phyloP scores from a whole-genome alignment of 2,329 filamentous ascomycete species.

The Arthrinium phaeospermum region DNA sequence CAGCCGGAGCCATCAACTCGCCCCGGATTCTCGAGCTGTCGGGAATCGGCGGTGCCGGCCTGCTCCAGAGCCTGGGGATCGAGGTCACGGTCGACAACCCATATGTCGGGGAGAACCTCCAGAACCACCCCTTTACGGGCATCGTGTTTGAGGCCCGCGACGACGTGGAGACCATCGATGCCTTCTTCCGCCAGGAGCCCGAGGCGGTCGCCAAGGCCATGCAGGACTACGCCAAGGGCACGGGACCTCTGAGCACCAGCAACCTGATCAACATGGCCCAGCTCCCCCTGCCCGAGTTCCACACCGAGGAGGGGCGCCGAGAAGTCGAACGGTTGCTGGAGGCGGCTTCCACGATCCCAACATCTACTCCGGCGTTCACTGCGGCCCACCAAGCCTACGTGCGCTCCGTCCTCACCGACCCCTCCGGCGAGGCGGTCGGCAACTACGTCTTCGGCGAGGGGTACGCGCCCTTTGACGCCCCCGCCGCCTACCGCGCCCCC shows the following conservation, averaged over 20 bases:
- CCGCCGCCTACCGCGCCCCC: background rate
- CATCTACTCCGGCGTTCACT: background rate
- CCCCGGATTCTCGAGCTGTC: slow-evolving; percentile 55
- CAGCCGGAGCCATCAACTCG: slow-evolving; percentile 52
- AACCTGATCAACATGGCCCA: slow-evolving; percentile 30
- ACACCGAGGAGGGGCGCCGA: slow-evolving; percentile 35
- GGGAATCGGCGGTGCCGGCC: slow-evolving; percentile 48
- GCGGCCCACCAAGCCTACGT: slow-evolving; percentile 17
- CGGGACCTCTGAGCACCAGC: slow-evolving; percentile 31
- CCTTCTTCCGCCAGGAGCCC: slow-evolving; percentile 29
- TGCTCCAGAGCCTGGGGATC: slow-evolving; percentile 48
- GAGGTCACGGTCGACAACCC: slow-evolving; percentile 47
- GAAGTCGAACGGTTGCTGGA: slow-evolving; percentile 40
- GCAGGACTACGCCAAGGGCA: slow-evolving; percentile 30
- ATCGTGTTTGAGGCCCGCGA: slow-evolving; percentile 28
- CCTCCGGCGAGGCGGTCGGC: background rate
- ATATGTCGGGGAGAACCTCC: slow-evolving; percentile 55
- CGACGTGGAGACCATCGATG: slow-evolving; percentile 31
- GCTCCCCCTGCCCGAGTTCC: slow-evolving; percentile 29
- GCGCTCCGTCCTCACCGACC: slow-evolving; percentile 8
- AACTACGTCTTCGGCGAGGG: slow-evolving; percentile 16
- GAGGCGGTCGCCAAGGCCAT: slow-evolving; percentile 29
- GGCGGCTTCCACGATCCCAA: background rate
- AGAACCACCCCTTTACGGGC: slow-evolving; percentile 41
- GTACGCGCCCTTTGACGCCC: background rate